Evolutionary conservation across 2,329 filamentous ascomycete species (phyloP).

Genomic region (Botrytis cinerea): DNA sequence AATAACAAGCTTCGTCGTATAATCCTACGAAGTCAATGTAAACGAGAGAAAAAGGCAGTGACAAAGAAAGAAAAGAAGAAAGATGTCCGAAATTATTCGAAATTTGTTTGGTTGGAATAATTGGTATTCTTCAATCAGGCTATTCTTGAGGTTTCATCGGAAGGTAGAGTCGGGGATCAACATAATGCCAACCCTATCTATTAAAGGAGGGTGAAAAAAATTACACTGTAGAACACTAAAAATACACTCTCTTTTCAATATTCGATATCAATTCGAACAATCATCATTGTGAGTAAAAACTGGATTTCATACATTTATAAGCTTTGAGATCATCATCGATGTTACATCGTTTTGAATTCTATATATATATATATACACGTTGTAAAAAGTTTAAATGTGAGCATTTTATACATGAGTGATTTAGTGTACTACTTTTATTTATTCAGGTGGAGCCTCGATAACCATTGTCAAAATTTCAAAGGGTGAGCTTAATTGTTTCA

Average conservation of each 20-base stretch:
- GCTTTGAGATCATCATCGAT: background rate
- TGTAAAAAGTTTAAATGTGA: background rate
- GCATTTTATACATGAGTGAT: background rate
- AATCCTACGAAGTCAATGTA: conserved; percentile 19
- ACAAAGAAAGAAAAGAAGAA: background rate
- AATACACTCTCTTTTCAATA: background rate
- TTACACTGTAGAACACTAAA: background rate
- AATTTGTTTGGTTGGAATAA: conserved; percentile 9
- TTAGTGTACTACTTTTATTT: background rate
- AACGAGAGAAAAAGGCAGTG: background rate
- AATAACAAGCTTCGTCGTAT: conserved; percentile 18
- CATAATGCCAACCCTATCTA: background rate
- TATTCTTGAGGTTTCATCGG: conserved; percentile 4
- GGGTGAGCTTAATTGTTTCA: background rate
- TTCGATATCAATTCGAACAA: background rate
- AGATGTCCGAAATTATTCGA: background rate
- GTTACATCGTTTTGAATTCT: background rate
- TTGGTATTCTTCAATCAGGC: background rate
- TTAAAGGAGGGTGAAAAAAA: background rate
- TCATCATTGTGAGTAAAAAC: background rate
- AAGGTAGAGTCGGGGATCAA: background rate
- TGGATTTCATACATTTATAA: background rate
- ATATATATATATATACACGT: background rate
- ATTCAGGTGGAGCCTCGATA: background rate
- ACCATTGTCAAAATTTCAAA: background rate